A percentile compares a stretch with the other conserved stretches of the same genome.
Conservation (phyloP, 148 eudicot genomes). For the Spergularia marina region DNA sequence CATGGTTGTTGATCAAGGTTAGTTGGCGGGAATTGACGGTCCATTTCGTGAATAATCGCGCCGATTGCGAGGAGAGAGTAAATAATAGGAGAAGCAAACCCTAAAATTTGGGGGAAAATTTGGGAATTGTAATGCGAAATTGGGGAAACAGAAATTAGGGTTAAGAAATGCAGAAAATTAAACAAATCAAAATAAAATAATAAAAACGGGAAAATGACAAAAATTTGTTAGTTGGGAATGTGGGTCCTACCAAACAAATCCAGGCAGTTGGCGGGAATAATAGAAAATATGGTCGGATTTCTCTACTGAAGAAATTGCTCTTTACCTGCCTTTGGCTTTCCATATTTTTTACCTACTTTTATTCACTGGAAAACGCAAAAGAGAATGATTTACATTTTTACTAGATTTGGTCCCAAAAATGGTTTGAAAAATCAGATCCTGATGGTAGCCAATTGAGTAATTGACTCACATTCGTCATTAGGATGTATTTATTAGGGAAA, state of each 20-base stretch:
- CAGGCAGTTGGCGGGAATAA: slow-evolving; percentile 30
- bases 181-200: neutral
- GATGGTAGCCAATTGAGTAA: no score
- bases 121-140: neutral
- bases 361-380: no score
- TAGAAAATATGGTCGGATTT: neutral
- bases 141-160: neutral
- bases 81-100: slow-evolving; percentile 17
- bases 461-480: no score
- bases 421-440: no score
- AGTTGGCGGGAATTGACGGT: slow-evolving; percentile 19
- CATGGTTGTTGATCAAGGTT: slow-evolving; percentile 19
- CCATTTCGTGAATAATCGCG: slow-evolving; percentile 18
- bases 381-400: no score
- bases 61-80: slow-evolving; percentile 13
- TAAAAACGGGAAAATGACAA: neutral
- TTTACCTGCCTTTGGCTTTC: neutral
- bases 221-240: neutral
- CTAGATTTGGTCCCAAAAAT: no score
- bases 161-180: neutral
- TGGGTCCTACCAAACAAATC: slow-evolving; percentile 26
- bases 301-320: neutral
- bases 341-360: neutral
- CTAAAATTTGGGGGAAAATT: slow-evolving; percentile 13
- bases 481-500: no score